These are phyloP conservation scores for Paecilomyces sp. DNA, from an alignment of 2,329 filamentous ascomycete species.

Conservation along the genomic window DNA sequence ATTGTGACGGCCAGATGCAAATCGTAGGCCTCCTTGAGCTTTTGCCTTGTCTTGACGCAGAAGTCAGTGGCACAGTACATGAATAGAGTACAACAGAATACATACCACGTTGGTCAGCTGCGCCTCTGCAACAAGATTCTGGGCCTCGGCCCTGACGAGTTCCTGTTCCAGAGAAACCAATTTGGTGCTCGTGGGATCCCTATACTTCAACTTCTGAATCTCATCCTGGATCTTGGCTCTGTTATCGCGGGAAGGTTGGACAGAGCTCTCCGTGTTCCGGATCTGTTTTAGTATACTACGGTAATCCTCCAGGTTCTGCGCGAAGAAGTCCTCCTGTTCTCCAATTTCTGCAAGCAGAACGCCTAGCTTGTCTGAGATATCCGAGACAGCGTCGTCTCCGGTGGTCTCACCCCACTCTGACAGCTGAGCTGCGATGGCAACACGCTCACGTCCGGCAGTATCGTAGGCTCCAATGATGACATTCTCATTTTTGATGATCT, in stretches of 20 bases:
- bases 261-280: conserved; percentile 88
- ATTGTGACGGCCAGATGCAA: conserved; percentile 84
- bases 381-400: conserved; percentile 75
- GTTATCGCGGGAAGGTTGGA: conserved; percentile 83
- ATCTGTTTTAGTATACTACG: conserved; percentile 80
- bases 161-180: conserved; percentile 89
- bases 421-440: conserved; percentile 79
- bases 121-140: conserved; percentile 91
- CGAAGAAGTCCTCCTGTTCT: conserved; percentile 85
- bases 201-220: conserved; percentile 83
- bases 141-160: conserved; percentile 89
- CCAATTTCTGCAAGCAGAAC: conserved; percentile 88
- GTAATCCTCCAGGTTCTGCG: conserved; percentile 79
- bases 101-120: conserved; percentile 89
- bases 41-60: conserved; percentile 71
- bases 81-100: conserved; percentile 12
- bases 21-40: conserved; percentile 91
- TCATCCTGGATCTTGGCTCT: conserved; percentile 87
- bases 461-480: conserved; percentile 79
- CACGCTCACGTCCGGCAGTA: conserved; percentile 73
- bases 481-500: conserved; percentile 93
- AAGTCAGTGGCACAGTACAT: neutral
- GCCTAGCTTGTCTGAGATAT: conserved; percentile 92
- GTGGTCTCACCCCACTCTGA: conserved; percentile 96
- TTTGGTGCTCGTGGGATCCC: conserved; percentile 78